A percentile compares a stretch with the other conserved stretches of the same genome.
Evolutionary conservation across 306 rosid genomes (phyloP).

Genomic region (Adenanthera pavonina): DNA sequence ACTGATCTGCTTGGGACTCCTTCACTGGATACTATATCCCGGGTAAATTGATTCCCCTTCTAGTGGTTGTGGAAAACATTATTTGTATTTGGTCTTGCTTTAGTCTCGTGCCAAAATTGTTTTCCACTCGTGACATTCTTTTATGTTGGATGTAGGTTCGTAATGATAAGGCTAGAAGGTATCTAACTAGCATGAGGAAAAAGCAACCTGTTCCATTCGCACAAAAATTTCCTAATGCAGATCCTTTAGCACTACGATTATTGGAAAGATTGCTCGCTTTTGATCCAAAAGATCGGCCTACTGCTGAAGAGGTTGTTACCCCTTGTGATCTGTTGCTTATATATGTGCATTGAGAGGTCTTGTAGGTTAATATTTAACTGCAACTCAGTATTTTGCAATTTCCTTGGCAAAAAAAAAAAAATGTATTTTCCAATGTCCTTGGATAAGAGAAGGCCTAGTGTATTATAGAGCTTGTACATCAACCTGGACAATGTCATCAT

Average conservation of each 20-base stretch:
- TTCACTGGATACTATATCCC: slow-evolving; percentile 88
- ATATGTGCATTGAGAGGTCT: slow-evolving; percentile 1
- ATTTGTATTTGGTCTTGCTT: neutral
- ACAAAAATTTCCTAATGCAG: slow-evolving; percentile 85
- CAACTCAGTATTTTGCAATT: slow-evolving; percentile 1
- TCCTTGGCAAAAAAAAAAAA: neutral
- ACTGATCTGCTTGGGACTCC: slow-evolving; percentile 97
- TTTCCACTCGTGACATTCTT: slow-evolving; percentile 1
- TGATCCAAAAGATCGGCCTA: slow-evolving; percentile 96
- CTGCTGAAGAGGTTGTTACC: slow-evolving; percentile 88
- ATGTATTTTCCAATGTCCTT: neutral
- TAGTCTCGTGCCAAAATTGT: neutral
- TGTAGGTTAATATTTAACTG: neutral
- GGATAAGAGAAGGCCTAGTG: slow-evolving; percentile 13
- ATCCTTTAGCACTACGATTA: slow-evolving; percentile 84
- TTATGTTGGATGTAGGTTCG: slow-evolving; percentile 69
- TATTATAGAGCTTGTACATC: slow-evolving; percentile 19
- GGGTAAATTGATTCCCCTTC: slow-evolving; percentile 51
- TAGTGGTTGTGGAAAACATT: neutral
- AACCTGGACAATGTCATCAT: slow-evolving; percentile 24
- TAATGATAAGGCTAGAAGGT: slow-evolving; percentile 92
- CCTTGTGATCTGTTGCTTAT: neutral
- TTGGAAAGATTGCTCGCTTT: slow-evolving; percentile 87
- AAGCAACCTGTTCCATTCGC: slow-evolving; percentile 77
- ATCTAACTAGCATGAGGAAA: slow-evolving; percentile 93